These are phyloP conservation scores for Fusarium anguioides DNA, from an alignment of 2,329 filamentous ascomycete species.

Conservation along the genomic window DNA sequence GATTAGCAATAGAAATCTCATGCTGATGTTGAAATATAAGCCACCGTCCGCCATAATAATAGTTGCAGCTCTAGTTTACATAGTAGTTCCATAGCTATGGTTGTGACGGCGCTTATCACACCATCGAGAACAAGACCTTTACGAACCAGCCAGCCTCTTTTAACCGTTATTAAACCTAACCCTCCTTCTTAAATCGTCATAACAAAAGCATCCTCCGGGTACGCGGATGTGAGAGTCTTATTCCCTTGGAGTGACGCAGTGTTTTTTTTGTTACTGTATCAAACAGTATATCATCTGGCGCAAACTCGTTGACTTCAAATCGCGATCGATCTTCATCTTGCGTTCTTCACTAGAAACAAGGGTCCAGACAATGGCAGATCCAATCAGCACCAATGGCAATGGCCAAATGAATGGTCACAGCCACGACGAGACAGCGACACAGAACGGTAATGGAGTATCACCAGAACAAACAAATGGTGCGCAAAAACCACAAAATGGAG, in stretches of 20 bases:
- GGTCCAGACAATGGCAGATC: constrained; percentile 29
- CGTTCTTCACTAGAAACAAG: constrained; percentile 6
- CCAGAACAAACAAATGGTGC: constrained; percentile 9
- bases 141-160: constrained; percentile 32
- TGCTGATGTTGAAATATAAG: constrained; percentile 33
- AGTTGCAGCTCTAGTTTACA: constrained; percentile 11
- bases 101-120: constrained; percentile 40
- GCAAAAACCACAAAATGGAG: background rate
- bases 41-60: constrained; percentile 23
- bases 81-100: constrained; percentile 12
- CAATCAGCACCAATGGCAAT: constrained; percentile 20
- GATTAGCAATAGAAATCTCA: constrained; percentile 2
- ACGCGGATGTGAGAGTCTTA: background rate
- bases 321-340: constrained; percentile 9
- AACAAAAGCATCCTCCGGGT: background rate
- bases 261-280: background rate
- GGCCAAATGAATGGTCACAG: constrained; percentile 24
- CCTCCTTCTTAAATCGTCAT: constrained; percentile 8
- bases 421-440: constrained; percentile 2
- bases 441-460: constrained; percentile 10
- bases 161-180: constrained; percentile 11
- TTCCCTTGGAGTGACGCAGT: constrained; percentile 7
- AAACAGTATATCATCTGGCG: constrained; percentile 9
- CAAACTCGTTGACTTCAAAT: constrained; percentile 1
- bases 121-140: constrained; percentile 20